Evolutionary conservation across 495 filamentous ascomycete species (phyloP).

Genomic region (Neurospora discreta): DNA sequence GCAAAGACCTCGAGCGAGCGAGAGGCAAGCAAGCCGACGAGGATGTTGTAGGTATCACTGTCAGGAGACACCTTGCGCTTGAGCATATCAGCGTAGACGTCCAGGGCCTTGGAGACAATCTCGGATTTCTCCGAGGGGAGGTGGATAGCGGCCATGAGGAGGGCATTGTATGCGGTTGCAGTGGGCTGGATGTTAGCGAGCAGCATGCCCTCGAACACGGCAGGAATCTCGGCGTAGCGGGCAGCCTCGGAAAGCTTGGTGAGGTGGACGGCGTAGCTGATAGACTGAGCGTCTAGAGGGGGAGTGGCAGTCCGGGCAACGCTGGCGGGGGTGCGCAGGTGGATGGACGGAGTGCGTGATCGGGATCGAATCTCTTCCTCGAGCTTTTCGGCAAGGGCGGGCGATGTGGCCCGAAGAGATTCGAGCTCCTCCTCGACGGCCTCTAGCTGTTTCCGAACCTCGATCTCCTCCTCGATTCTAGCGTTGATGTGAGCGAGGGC

Average conservation of each 20-base stretch:
- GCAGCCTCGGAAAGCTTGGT: slow-evolving; percentile 53
- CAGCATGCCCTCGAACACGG: slow-evolving; percentile 79
- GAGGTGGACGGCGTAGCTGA: slow-evolving; percentile 63
- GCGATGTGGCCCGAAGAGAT: slow-evolving; percentile 25
- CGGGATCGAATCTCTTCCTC: slow-evolving; percentile 30
- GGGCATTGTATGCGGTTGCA: slow-evolving; percentile 77
- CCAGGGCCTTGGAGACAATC: slow-evolving; percentile 77
- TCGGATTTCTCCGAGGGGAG: slow-evolving; percentile 61
- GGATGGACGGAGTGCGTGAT: slow-evolving; percentile 26
- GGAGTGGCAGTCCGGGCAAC: slow-evolving; percentile 33
- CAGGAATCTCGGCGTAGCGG: slow-evolving; percentile 75
- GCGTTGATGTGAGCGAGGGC: slow-evolving; percentile 40
- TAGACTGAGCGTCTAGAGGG: slow-evolving; percentile 45
- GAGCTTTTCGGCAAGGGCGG: slow-evolving; percentile 24
- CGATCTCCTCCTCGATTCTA: slow-evolving; percentile 37
- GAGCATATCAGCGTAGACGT: slow-evolving; percentile 95
- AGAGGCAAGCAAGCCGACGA: slow-evolving; percentile 69
- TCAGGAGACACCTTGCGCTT: slow-evolving; percentile 71
- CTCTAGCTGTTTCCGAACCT: slow-evolving; percentile 33
- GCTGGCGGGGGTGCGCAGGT: slow-evolving; percentile 28
- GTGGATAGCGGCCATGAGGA: slow-evolving; percentile 71
- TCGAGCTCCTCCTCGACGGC: slow-evolving; percentile 33
- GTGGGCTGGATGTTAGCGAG: slow-evolving; percentile 65
- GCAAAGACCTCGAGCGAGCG: slow-evolving; percentile 63
- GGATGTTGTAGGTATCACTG: slow-evolving; percentile 71